These are phyloP conservation scores for Leucosporidium scottii DNA, from an alignment of 768 basidiomycete genomes.

Conservation along the genomic window DNA sequence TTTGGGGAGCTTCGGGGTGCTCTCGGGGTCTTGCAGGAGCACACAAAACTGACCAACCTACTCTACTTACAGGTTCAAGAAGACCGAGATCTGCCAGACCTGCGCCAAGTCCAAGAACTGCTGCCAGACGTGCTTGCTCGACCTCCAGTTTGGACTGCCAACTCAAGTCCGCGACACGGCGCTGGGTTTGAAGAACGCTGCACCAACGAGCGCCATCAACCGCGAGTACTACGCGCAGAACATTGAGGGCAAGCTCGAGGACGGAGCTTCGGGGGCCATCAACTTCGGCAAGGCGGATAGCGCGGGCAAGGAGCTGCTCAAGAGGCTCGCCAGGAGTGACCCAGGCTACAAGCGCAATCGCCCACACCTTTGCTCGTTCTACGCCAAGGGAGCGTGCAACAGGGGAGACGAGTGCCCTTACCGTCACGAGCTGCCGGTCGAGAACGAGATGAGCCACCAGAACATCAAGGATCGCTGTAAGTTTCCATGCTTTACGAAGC, in stretches of 20 bases:
- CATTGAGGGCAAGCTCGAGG: slow-evolving; percentile 46
- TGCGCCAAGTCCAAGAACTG: slow-evolving; percentile 70
- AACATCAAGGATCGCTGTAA: slow-evolving; percentile 84
- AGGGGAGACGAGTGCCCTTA: slow-evolving; percentile 90
- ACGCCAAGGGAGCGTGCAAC: slow-evolving; percentile 86
- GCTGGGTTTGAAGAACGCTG: slow-evolving; percentile 67
- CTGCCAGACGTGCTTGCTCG: slow-evolving; percentile 93
- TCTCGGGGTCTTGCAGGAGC: too few species aligned
- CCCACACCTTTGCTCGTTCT: slow-evolving; percentile 92
- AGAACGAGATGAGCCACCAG: slow-evolving; percentile 65
- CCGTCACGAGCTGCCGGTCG: slow-evolving; percentile 77
- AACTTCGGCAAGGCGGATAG: slow-evolving; percentile 38
- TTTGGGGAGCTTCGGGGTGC: too few species aligned
- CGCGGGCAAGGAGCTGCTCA: slow-evolving; percentile 90
- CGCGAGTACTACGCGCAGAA: slow-evolving; percentile 91
- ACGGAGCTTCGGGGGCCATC: slow-evolving; percentile 33
- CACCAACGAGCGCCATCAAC: slow-evolving; percentile 95
- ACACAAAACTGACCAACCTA: too few species aligned
- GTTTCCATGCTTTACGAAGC: slow-evolving; percentile 3
- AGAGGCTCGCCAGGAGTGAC: slow-evolving; percentile 72
- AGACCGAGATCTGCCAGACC: slow-evolving; percentile 93
- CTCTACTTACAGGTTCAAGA: slow-evolving; percentile 63
- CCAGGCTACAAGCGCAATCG: slow-evolving; percentile 96
- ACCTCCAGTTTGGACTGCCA: slow-evolving; percentile 91
- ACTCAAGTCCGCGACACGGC: slow-evolving; percentile 97